These are phyloP conservation scores for Alternaria brassicicola DNA, from an alignment of 2,329 filamentous ascomycete genomes.

Conservation along the genomic window DNA sequence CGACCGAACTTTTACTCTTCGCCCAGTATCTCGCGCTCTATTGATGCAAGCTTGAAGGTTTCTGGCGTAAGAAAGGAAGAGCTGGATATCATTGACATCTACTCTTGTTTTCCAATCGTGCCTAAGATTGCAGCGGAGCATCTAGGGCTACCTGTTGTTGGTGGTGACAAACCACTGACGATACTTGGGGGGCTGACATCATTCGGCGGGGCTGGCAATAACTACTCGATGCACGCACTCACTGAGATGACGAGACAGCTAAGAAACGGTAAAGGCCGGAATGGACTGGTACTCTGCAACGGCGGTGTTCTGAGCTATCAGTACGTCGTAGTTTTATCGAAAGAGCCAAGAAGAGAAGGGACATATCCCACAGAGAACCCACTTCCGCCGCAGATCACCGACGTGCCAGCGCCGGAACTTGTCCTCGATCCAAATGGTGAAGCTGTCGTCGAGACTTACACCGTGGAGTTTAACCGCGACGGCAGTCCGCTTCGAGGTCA, in stretches of 20 bases:
- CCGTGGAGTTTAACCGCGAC: conserved; percentile 62
- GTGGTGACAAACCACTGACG: conserved; percentile 60
- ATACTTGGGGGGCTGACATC: conserved; percentile 70
- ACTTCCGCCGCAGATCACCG: conserved; percentile 52
- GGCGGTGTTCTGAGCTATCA: conserved; percentile 71
- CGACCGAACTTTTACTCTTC: conserved; percentile 64
- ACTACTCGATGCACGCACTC: conserved; percentile 69
- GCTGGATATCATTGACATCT: conserved; percentile 68
- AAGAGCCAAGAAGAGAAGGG: conserved; percentile 48
- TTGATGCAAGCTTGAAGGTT: conserved; percentile 60
- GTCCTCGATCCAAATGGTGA: conserved; percentile 56
- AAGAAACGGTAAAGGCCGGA: conserved; percentile 53
- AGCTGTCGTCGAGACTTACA: conserved; percentile 66
- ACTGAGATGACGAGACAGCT: conserved; percentile 55
- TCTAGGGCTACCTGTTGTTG: conserved; percentile 59
- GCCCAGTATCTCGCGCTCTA: conserved; percentile 62
- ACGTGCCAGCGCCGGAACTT: conserved; percentile 49
- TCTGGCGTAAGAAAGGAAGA: conserved; percentile 58
- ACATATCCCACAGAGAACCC: conserved; percentile 57
- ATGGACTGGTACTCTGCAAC: conserved; percentile 68
- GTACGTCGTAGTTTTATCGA: conserved; percentile 65
- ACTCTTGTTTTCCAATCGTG: conserved; percentile 73
- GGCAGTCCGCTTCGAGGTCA: conserved; percentile 57
- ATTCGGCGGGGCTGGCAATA: conserved; percentile 73
- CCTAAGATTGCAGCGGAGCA: conserved; percentile 69